Evolutionary conservation across 2,329 filamentous ascomycete genomes (phyloP), one percentile per base, ranked within the genome.

Genomic region (Sporothrix euskadiensis): DNA sequence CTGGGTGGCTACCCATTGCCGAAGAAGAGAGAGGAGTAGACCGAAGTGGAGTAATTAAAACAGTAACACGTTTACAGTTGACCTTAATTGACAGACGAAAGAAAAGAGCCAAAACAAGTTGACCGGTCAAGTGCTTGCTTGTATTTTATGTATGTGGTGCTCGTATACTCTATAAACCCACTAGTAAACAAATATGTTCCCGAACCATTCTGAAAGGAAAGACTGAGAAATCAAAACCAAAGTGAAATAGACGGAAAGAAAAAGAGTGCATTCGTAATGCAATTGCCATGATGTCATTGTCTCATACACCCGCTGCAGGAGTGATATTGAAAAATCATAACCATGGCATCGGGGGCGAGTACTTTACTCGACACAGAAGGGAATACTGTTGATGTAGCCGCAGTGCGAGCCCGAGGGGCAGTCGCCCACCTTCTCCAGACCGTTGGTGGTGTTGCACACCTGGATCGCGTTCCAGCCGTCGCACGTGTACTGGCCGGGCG

Each of bases 1-100:
- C 76, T 81, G 71, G 80, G 80, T 9, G 80, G 81, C 1, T 81
- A 82, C 65, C 79, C 79, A 10, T 65, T 82, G 26, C 81, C 80
- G 1, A 72, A 72, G 63, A 65, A 63, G 32, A 57, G 47, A 26
- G 63, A 69, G 63, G 47, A 32, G 22, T 68, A 39, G 16, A 12
- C 8, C 4, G 32, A 12, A 4, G 12, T 16, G 41, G 9, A 44
- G 16, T 14, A 19, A 19, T 30, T 4, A 4, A 66, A n/a, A 32
- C 30, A 12, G 3, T 30, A 32, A 19, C 6, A 66, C 5, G 63
- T 30, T 66, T 52, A 32, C 35, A 41, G 1, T n/a, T 63, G 8
- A 32, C 26, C 39, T 16, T 61, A 32, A 26, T 16, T 26, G 35
- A 22, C 19, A 54, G n/a, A 6, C 22, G 7, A 22, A 54, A 26